phyloP scores from a whole-genome alignment of 2,329 filamentous ascomycete species.

The Domatiomyces catenatus region DNA sequence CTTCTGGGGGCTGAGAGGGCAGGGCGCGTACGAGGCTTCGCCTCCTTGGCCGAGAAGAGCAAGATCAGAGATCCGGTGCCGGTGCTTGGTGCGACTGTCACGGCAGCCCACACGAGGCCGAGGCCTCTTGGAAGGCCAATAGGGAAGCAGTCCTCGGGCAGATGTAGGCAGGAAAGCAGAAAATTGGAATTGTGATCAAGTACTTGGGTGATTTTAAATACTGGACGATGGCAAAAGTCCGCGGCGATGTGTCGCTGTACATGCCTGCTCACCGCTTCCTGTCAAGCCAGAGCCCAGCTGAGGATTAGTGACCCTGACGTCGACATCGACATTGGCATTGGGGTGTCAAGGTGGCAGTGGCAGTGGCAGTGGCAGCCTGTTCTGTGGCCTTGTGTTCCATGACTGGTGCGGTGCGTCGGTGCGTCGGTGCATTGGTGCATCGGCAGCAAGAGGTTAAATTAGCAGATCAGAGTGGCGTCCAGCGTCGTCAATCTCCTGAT shows the following conservation, averaged over 20 bases:
- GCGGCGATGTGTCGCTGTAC: background rate
- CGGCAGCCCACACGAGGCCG: background rate
- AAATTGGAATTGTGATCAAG: background rate
- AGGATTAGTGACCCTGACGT: too few relatives aligned
- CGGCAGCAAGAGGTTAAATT: background rate
- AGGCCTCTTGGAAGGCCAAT: background rate
- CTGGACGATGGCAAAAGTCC: background rate
- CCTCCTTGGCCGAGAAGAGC: background rate
- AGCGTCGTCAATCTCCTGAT: too few relatives aligned
- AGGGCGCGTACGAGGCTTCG: background rate
- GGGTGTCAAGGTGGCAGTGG: too few relatives aligned
- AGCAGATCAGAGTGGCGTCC: too few relatives aligned
- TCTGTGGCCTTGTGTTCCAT: background rate
- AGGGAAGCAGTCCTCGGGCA: background rate
- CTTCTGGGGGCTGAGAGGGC: too few relatives aligned
- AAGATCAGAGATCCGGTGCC: background rate
- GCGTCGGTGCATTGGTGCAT: too few relatives aligned
- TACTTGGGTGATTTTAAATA: background rate
- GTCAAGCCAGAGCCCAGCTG: background rate
- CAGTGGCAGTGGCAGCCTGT: background rate
- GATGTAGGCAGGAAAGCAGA: background rate
- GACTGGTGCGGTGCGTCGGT: background rate
- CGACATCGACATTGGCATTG: background rate
- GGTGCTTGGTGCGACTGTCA: background rate
- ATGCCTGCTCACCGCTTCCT: background rate